Conservation (phyloP, 2,329 filamentous ascomycete genomes). For the Exophiala alcalophila region DNA sequence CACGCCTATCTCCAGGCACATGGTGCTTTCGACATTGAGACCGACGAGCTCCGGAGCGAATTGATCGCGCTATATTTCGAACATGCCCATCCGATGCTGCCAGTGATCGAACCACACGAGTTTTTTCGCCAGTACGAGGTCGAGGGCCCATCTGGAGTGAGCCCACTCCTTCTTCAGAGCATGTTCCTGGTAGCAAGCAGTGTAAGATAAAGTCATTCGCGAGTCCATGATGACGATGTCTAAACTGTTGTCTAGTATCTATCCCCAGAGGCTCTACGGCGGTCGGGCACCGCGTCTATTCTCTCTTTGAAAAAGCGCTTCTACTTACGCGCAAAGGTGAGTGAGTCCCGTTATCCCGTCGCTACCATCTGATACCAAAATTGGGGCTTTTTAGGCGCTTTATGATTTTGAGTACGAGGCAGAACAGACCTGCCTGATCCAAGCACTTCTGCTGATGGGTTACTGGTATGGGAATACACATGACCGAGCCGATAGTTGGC, state of each 20-base stretch:
- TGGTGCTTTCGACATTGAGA: conserved; percentile 75
- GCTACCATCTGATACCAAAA: no score
- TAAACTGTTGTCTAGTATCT: conserved; percentile 30
- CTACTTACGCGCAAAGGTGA: no score
- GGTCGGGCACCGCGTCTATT: no score
- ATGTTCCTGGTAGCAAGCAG: conserved; percentile 59
- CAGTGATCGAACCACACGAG: conserved; percentile 35
- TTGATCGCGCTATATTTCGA: conserved; percentile 81
- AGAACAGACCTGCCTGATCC: conserved; percentile 82
- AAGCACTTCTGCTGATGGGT: conserved; percentile 84
- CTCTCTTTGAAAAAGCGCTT: no score
- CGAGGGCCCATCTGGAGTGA: not conserved
- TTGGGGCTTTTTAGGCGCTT: conserved; percentile 70
- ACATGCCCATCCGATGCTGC: conserved; percentile 92
- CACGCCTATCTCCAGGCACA: conserved; percentile 78
- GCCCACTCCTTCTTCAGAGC: conserved; percentile 38
- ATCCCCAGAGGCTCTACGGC: conserved; percentile 28
- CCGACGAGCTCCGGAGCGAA: conserved; percentile 67
- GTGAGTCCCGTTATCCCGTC: no score
- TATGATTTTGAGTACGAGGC: conserved; percentile 95
- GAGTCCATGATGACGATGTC: conserved; percentile 49
- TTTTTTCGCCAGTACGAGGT: conserved; percentile 5
- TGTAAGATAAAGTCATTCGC: conserved; percentile 53
- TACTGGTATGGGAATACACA: conserved; percentile 98
- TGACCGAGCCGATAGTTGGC: conserved; percentile 96